Evolutionary conservation across 345 rosid genomes (phyloP), one percentile per base, ranked within the genome.

Genomic region (Populus simonii): DNA sequence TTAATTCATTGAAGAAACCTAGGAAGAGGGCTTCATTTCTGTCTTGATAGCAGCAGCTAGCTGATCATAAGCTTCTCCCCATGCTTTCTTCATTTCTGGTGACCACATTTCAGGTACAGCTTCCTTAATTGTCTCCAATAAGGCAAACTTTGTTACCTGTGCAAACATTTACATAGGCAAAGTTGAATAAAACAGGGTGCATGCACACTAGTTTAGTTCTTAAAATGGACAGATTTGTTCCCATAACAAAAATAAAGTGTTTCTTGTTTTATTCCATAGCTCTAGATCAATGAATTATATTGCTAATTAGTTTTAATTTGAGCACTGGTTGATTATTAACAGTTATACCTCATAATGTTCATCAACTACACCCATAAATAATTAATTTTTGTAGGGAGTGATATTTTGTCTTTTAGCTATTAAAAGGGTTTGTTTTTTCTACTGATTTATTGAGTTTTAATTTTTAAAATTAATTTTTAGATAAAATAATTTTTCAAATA

Each of bases 91-190:
- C 97, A 91, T 89, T 74, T 91, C 93, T 22, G 88, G 80, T 27
- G 94, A 91, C 96, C 97, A 90, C 91, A 92, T 91, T 82, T 94
- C 97, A 8, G 90, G 89, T 16, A 91, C 90, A 10, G 92, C 98
- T 47, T 90, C 97, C 66, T 89, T 89, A 79, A 94, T 87, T 31
- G 89, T 91, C 74, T 92, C 96, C 83, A 90, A 2, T 63, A 94
- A 78, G 66, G 98, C 93, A 88, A 82, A 92, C 80, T 85, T 91
- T 0, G 89, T 77, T 45, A 92, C 95, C 98, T 90, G 69, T 68
- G 38, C 35, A 18, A n/a, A 0, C 43, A 49, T 59, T 25, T 65
- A 36, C 71, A 12, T 47, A 3, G 7, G n/a, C 1, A 53, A 10
- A 43, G 33, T 23, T 38, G 27, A 66, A 66, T 27, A 1, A 66